Base-by-base conservation (phyloP, 1,284 basidiomycete genomes). In the Trichosporon coremiiforme region DNA sequence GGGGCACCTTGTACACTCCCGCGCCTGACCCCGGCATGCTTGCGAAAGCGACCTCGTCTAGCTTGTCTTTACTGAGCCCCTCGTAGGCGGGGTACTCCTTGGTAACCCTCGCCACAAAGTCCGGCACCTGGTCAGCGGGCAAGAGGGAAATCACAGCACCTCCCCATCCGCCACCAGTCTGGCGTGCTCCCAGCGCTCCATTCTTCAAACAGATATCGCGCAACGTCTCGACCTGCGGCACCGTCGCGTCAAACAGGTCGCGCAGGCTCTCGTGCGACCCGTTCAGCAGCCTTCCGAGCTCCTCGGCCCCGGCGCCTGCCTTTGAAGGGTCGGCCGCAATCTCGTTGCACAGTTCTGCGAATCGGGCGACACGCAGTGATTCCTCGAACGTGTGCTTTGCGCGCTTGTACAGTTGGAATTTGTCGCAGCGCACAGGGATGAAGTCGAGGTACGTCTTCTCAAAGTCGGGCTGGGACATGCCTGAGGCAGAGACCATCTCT, bases 101-200 rank as follows among this genome's bases (percentile, higher is more conserved):
- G 78, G 85, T 88, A 29, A 95, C 84, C 71, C 86, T 85, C 71
- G 84, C 78, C 64, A 94, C 89, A 78, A 95, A 94, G 17, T 78
- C 73, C 0, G 87, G 85, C 2, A 92, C 90, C 45, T 87, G 78
- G n/a, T 85, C 82, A 75, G 91, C 89, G 7, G 88, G 86, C 2
- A 95, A 90, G 20, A 95, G 86, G 17, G 91, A 92, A 22, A 95
- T 90, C 0, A 91, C 91, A 75, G 92, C 94, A 12, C 94, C 94
- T 65, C 94, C 94, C 93, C 93, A 96, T 1, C 93, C 93, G 0
- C 93, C 93, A 55, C 91, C 91, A 25, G 77, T 77, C 71, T 77
- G 75, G 69, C 78, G 63, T 15, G 89, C 90, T 1, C 93, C 93
- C 70, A 90, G 87, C 8, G 92, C 91, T 10, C 93, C 93, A 2